Evolutionary conservation across 2,329 filamentous ascomycete genomes (phyloP).

Genomic region (Trematosphaeria pertusa): DNA sequence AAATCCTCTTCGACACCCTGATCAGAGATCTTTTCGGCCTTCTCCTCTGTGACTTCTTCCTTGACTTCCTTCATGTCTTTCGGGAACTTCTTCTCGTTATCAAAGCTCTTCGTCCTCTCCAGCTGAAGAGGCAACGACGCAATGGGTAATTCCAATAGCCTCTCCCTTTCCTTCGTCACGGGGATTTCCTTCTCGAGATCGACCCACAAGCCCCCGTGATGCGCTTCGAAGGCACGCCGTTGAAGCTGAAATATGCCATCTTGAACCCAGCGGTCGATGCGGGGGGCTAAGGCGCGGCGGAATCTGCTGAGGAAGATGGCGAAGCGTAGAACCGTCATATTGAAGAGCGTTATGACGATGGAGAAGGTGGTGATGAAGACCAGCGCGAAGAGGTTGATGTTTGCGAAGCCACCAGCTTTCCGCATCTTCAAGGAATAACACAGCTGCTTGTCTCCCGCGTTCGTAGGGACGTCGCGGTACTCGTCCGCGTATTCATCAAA

Average conservation of each 20-base stretch:
- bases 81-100: neutral
- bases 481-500: neutral
- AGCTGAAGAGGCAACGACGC: constrained; percentile 5
- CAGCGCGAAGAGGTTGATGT: constrained; percentile 32
- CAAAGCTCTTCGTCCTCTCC: neutral
- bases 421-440: constrained; percentile 23
- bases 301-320: constrained; percentile 24
- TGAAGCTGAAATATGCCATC: constrained; percentile 36
- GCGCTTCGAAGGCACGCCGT: constrained; percentile 30
- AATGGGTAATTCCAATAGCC: constrained; percentile 13
- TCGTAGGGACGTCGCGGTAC: neutral
- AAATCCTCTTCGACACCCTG: neutral
- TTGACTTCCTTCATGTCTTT: neutral
- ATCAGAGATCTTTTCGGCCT: too few relatives aligned
- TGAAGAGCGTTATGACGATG: constrained; percentile 13
- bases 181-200: constrained; percentile 25
- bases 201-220: constrained; percentile 19
- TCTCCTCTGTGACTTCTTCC: too few relatives aligned
- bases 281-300: constrained; percentile 21
- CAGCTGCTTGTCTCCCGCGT: constrained; percentile 19
- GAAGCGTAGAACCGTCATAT: constrained; percentile 22
- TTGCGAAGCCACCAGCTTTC: constrained; percentile 28
- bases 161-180: constrained; percentile 10
- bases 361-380: constrained; percentile 24
- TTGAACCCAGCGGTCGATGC: constrained; percentile 34